Base-by-base conservation (phyloP, 78 protist species). In the Dictyostelium capitatum region DNA sequence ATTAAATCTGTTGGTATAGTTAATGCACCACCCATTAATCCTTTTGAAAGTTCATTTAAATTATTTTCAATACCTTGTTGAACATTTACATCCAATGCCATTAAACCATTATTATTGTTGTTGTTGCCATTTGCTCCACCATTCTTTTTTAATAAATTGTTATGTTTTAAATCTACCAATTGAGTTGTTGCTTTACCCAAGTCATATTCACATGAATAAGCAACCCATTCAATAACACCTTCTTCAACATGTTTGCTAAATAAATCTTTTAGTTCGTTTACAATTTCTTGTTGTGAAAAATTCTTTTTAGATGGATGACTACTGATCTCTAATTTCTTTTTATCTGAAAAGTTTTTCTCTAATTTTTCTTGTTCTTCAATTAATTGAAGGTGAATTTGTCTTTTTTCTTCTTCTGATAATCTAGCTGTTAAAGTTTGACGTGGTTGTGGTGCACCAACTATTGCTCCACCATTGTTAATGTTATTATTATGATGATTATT, bases 221-320 rank as follows among this genome's bases (percentile, higher is more conserved):
- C 93, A 14, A 87, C 93, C 93, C 93, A 87, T 30, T 87, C 93
- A n/a, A 87, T 87, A 1, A 87, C 93, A 87, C 93, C 93, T n/a
- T 77, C 83, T 32, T 87, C 93, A 2, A 87, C 93, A 54, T 70
- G 67, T 47, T 41, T 51, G 9, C 79, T 47, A 77, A 87, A 87
- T 20, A 87, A 47, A 54, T 87, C 93, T 67, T 87, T 87, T 0
- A 87, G 54, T 65, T 87, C 93, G 19, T 78, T 87, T 4, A 87
- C 74, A 41, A 87, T 87, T 17, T 87, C 93, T 65, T 56, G 79
- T 77, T 87, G 83, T 8, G 93, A 77, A 51, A 75, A 87, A 2
- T 43, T 77, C 46, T 77, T 87, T 43, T 87, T 87, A 2, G 81
- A 57, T 17, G 93, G 93, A 78, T 87, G 93, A 11, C 48, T 30